These are phyloP conservation scores for Colletotrichum tropicale DNA, from an alignment of 2,329 filamentous ascomycete genomes.

Conservation along the genomic window DNA sequence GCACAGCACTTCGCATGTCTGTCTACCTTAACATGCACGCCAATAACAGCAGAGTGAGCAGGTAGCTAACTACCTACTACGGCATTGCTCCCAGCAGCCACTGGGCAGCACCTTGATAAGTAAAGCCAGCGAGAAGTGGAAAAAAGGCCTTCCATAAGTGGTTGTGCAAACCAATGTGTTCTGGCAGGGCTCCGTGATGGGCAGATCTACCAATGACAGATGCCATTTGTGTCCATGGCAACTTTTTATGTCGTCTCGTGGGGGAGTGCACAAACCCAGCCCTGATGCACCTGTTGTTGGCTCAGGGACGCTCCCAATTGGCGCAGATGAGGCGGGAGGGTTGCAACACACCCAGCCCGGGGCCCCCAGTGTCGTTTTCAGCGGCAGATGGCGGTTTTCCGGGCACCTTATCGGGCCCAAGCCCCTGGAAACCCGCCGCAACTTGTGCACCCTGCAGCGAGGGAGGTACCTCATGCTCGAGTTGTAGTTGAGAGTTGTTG, in stretches of 20 bases:
- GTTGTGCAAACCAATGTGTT: not conserved
- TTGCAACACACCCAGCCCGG: not conserved
- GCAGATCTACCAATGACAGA: not conserved
- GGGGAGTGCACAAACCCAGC: not conserved
- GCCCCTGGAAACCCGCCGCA: not conserved
- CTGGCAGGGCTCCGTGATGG: not conserved
- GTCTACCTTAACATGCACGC: not conserved
- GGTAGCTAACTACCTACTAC: not conserved
- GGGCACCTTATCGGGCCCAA: not conserved
- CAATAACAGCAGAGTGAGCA: not conserved
- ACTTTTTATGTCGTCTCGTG: not conserved
- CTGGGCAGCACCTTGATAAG: not conserved
- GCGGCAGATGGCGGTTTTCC: not conserved
- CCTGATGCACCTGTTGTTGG: not conserved
- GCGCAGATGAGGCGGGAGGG: not conserved
- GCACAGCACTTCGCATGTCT: not conserved
- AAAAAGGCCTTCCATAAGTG: not conserved
- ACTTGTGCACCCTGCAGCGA: not conserved
- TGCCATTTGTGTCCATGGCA: not conserved
- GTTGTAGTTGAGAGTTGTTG: not conserved
- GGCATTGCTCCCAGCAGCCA: not conserved
- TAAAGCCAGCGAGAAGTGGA: not conserved
- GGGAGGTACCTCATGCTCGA: not conserved
- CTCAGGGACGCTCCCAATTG: not conserved
- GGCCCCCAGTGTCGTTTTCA: not conserved